Conservation (phyloP, 805 yeast genomes). For the Monosporozyma yasuniensis region DNA sequence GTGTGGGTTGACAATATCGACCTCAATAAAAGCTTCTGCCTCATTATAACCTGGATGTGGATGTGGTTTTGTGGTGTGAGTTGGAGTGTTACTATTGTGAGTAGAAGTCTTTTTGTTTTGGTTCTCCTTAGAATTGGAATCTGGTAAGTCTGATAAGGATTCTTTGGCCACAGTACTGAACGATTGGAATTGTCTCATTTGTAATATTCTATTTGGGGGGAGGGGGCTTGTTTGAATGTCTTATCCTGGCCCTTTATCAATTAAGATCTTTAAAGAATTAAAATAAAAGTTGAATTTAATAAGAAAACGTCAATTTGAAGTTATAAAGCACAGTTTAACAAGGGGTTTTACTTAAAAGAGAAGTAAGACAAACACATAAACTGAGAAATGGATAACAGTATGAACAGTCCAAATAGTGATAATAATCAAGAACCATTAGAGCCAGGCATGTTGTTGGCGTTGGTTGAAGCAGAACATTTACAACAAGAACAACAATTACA, state of each 20-base stretch:
- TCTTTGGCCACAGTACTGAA: conserved; percentile 22
- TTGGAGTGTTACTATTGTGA: conserved; percentile 49
- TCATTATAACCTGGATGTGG: conserved; percentile 57
- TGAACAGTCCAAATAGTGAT: background rate
- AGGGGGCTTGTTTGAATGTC: background rate
- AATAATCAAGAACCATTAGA: background rate
- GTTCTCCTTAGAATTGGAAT: background rate
- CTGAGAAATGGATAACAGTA: background rate
- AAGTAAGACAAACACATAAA: conserved; percentile 1
- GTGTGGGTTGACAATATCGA: conserved; percentile 52
- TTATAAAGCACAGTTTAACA: background rate
- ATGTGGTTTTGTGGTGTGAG: conserved; percentile 31
- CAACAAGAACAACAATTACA: background rate
- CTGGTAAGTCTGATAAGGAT: conserved; percentile 5
- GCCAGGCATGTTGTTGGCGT: background rate
- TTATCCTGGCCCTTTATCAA: background rate
- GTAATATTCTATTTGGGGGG: background rate
- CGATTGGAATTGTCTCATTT: conserved; percentile 22
- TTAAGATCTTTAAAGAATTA: background rate
- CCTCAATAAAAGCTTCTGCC: conserved; percentile 88
- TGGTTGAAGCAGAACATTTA: background rate
- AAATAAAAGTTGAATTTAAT: background rate
- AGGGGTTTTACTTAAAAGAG: background rate
- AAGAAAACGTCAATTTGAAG: background rate
- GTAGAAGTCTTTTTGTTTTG: background rate